Percentiles rank a stretch among this genome's conserved stretches.
Evolutionary conservation across 1,284 basidiomycete genomes (phyloP).

Genomic region (Austroboletus novae-zelandiae): DNA sequence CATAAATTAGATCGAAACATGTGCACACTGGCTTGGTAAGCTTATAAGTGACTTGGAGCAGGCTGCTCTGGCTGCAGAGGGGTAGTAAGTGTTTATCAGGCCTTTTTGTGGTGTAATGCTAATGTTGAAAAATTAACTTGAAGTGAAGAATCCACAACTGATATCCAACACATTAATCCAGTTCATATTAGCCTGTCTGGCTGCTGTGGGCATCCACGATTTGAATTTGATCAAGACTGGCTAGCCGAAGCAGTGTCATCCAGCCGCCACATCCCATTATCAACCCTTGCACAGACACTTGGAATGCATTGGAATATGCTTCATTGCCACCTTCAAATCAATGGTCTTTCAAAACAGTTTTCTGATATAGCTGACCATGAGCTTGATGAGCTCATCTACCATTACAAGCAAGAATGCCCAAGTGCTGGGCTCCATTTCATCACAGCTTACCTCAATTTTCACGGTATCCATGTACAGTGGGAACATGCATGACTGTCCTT

Average conservation of each 20-base stretch:
- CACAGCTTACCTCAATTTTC: neutral
- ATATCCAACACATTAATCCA: no score
- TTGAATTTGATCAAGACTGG: neutral
- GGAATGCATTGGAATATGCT: neutral
- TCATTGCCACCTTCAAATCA: neutral
- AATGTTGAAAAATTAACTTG: no score
- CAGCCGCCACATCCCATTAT: neutral
- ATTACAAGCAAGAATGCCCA: conserved; percentile 1
- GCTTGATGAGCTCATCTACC: neutral
- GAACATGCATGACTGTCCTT: neutral
- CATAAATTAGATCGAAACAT: neutral
- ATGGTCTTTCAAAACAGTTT: neutral
- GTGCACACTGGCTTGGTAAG: neutral
- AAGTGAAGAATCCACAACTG: no score
- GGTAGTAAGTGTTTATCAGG: no score
- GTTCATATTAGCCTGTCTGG: no score
- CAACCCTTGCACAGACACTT: neutral
- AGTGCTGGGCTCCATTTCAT: conserved; percentile 5
- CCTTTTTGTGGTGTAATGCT: no score
- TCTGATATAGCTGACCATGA: neutral
- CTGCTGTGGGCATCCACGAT: neutral
- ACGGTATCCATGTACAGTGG: conserved; percentile 1
- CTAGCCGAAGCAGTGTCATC: neutral
- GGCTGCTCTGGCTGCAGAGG: neutral
- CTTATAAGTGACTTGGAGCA: neutral